Base-by-base conservation (phyloP, 306 rosid genomes). In the Lathyrus sativus region DNA sequence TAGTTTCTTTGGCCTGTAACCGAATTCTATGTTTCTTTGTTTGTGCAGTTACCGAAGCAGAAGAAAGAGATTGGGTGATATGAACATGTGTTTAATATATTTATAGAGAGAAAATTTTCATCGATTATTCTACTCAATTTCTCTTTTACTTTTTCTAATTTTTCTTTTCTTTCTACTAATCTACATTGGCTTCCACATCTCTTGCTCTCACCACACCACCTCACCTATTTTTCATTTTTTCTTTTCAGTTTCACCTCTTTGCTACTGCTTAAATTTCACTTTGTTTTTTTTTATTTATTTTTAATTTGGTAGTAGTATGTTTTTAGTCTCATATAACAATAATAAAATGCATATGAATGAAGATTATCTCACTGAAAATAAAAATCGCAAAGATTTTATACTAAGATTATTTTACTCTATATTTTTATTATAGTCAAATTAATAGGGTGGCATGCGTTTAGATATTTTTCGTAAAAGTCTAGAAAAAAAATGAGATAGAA, bases 101-200 rank as follows among this genome's bases (percentile, higher is more conserved):
- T 37, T 68, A 61, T 68, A 46, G 19, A 13, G 65, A 54, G 33
- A 53, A 80, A 65, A 5, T 60, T 51, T 75, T 60, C 67, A 51
- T 70, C 65, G 42, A 68, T 62, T 74, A 68, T 79, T 79, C 76
- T 68, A 43, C 67, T 65, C 33, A 11, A 8, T 85, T 79, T 72
- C 43, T 63, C 58, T 22, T 42, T 74, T 74, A 38, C n/a, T 17
- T 66, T 45, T 56, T 41, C 5, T 39, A 28, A 38, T 65, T 73
- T 73, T 12, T 43, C 28, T 14, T 44, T 57, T 70, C 49, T 14
- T 22, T 29, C 26, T 42, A 5, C n/a, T 70, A 22, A 51, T 51
- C 61, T 51, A 51, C 9, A 53, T 68, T 24, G 11, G 43, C 67
- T 43, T 70, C 65, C 57, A 29, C 66, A 53, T 57, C 35, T 15